Evolutionary conservation across 257 asterid species (phyloP).

Genomic region (Solanum rostratum): DNA sequence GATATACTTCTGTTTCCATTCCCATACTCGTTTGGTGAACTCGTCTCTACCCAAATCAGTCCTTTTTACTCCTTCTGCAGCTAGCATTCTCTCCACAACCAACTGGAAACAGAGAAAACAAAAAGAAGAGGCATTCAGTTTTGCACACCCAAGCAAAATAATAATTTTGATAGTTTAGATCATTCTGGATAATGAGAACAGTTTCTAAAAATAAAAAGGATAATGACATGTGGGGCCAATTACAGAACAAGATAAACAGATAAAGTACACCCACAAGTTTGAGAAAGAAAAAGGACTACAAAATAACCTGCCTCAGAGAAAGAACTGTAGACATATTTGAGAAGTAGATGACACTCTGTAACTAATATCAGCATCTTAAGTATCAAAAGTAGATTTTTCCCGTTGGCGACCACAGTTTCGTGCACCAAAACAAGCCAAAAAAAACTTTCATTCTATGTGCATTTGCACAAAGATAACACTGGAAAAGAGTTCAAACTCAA

Average conservation of each 20-base stretch:
- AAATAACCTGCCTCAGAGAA: neutral
- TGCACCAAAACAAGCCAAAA: neutral
- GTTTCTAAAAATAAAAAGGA: neutral
- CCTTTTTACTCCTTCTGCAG: conserved; percentile 79
- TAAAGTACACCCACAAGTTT: neutral
- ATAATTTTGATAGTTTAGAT: neutral
- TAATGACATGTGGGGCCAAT: neutral
- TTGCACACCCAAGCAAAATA: neutral
- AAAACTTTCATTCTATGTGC: neutral
- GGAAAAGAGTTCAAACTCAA: neutral
- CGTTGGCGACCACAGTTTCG: neutral
- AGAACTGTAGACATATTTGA: neutral
- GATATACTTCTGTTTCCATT: conserved; percentile 92
- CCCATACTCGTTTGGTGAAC: conserved; percentile 88
- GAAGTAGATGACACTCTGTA: neutral
- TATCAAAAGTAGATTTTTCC: neutral
- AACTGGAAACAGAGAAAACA: conserved; percentile 33
- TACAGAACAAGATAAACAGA: neutral
- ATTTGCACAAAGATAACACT: neutral
- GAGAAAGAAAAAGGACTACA: neutral
- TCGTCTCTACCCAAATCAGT: conserved; percentile 88
- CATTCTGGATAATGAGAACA: neutral
- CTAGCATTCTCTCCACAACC: conserved; percentile 98
- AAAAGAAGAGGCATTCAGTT: neutral
- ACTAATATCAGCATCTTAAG: neutral